Evolutionary conservation across 306 rosid genomes (phyloP).

Genomic region (Lagenaria siceraria): DNA sequence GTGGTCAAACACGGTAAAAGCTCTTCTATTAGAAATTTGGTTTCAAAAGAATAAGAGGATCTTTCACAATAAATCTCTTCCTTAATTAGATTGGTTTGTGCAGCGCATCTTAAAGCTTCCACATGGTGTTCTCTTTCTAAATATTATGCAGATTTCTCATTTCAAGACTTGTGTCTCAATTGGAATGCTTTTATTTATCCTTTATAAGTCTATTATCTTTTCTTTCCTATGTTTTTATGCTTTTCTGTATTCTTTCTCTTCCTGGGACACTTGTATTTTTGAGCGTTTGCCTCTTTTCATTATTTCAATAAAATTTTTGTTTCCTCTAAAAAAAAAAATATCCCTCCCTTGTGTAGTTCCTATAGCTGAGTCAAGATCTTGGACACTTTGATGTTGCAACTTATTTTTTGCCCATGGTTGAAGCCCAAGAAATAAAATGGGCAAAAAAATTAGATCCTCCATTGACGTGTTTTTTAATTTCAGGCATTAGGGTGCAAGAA

Average conservation of each 20-base stretch:
- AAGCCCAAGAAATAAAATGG: not conserved
- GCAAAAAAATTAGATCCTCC: not conserved
- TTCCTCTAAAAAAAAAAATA: too few relatives aligned
- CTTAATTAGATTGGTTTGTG: not conserved
- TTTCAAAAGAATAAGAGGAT: too few relatives aligned
- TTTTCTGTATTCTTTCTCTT: too few relatives aligned
- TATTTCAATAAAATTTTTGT: too few relatives aligned
- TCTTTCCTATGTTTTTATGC: too few relatives aligned
- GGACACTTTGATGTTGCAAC: not conserved
- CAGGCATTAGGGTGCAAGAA: not conserved
- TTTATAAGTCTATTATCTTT: too few relatives aligned
- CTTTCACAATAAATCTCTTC: not conserved
- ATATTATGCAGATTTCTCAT: too few relatives aligned
- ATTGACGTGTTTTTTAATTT: not conserved
- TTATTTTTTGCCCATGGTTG: not conserved
- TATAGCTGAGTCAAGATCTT: not conserved
- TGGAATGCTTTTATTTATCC: too few relatives aligned
- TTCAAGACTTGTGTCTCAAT: too few relatives aligned
- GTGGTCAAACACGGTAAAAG: not conserved
- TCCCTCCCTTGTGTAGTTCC: not conserved
- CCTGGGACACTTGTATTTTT: too few relatives aligned
- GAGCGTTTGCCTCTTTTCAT: too few relatives aligned
- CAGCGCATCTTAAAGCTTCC: not conserved
- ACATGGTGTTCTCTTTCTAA: too few relatives aligned
- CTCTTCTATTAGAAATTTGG: not conserved